Conservation (phyloP, 225 moss, liverwort and hornwort genomes). For the Pleurozium schreberi region DNA sequence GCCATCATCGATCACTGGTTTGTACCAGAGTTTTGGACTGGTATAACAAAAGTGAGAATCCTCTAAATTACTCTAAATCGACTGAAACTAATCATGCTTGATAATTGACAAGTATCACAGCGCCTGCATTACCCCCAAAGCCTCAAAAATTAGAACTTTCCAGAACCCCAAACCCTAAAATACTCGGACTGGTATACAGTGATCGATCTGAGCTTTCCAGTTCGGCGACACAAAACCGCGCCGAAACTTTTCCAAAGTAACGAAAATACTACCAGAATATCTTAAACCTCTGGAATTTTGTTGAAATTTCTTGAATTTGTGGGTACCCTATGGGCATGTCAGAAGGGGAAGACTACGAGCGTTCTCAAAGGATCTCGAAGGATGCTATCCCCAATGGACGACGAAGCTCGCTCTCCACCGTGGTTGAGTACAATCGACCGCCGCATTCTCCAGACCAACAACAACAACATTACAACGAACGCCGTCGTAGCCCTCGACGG, state of each 20-base stretch:
- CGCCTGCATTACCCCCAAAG: not conserved
- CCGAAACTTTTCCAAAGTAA: not conserved
- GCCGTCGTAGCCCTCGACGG: slow-evolving; percentile 25
- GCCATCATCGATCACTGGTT: not conserved
- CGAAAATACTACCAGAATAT: not conserved
- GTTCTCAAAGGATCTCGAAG: not conserved
- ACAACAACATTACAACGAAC: not conserved
- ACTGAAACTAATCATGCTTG: not conserved
- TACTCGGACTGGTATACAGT: not conserved
- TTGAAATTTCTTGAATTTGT: not conserved
- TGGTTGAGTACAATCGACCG: slow-evolving; percentile 16
- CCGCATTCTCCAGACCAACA: slow-evolving; percentile 4
- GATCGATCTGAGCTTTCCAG: not conserved
- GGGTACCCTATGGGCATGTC: not conserved
- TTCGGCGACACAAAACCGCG: not conserved
- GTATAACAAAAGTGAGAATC: not conserved
- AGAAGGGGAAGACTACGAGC: not conserved
- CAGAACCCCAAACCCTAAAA: not conserved
- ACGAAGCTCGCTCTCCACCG: not conserved
- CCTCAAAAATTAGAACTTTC: not conserved
- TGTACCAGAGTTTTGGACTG: not conserved
- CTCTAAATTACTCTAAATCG: not conserved
- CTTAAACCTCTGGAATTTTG: not conserved
- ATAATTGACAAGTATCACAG: not conserved
- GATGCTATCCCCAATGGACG: not conserved